phyloP scores from a whole-genome alignment of 139 green algal species.

The Haematococcus lacustris region DNA sequence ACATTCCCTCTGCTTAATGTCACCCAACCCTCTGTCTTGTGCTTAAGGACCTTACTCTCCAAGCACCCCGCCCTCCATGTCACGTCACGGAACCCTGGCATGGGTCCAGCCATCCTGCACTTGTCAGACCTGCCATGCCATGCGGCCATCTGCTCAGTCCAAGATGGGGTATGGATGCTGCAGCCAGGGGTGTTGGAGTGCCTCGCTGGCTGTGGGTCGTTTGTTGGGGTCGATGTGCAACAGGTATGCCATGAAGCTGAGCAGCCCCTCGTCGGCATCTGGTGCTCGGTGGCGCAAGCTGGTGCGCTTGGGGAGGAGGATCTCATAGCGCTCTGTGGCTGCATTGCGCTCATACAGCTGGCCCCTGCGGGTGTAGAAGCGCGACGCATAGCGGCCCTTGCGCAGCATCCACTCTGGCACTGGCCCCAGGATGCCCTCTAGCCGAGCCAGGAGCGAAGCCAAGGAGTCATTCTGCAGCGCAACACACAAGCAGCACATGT shows the following conservation, averaged over 20 bases:
- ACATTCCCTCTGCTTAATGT: too few relatives aligned
- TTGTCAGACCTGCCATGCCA: too few relatives aligned
- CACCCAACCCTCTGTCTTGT: too few relatives aligned
- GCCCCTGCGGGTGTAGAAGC: slow-evolving; percentile 74
- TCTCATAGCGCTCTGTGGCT: slow-evolving; percentile 49
- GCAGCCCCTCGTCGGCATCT: slow-evolving; percentile 53
- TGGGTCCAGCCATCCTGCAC: too few relatives aligned
- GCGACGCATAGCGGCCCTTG: slow-evolving; percentile 61
- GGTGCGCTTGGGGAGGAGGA: slow-evolving; percentile 66
- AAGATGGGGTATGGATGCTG: not conserved
- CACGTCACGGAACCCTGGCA: too few relatives aligned
- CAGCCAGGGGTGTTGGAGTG: slow-evolving; percentile 65
- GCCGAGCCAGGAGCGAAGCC: slow-evolving; percentile 74
- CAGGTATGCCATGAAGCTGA: slow-evolving; percentile 63
- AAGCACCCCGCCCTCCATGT: too few relatives aligned
- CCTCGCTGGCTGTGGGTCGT: slow-evolving; percentile 60
- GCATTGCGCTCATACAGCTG: slow-evolving; percentile 59
- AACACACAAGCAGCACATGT: too few relatives aligned
- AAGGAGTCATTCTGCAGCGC: slow-evolving; percentile 81
- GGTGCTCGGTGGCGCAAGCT: slow-evolving; percentile 45
- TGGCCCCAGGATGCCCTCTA: slow-evolving; percentile 84
- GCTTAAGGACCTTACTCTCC: too few relatives aligned
- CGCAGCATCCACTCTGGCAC: slow-evolving; percentile 68
- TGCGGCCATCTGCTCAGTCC: too few relatives aligned
- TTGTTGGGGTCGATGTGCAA: slow-evolving; percentile 57